Evolutionary conservation across 2,329 filamentous ascomycete species (phyloP), one percentile per base, ranked within the genome.

Genomic region (Fusarium brevicatenulatum): DNA sequence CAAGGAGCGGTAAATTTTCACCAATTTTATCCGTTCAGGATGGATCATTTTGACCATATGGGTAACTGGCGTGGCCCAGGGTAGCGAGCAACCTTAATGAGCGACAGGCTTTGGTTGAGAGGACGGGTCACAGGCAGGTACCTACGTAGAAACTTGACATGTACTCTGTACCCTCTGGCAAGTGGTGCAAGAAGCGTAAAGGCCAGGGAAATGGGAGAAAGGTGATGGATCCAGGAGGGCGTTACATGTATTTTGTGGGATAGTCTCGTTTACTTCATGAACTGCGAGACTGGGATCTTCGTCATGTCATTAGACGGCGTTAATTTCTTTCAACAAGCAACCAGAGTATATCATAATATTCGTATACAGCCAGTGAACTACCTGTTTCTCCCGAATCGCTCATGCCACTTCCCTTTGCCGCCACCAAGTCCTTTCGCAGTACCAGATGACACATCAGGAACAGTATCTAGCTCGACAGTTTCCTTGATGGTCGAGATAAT

Each of bases 401-500:
- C 88, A 74, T 91, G 89, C 89, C 89, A 91, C 73, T 89, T 90
- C 36, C 87, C 87, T 79, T 84, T 80, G 10, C 74, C 78, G 19
- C 73, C 78, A 19, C 73, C 75, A 3, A 76, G 73, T 42, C 68
- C 68, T 66, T 75, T 83, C 36, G 60, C 63, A 73, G 61, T 73
- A 74, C 47, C 58, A 68, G 80, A 28, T 73, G 79, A 56, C 73
- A 78, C 63, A 47, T 82, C 73, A 11, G 81, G 72, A 63, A 88
- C 83, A 3, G 82, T 77, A 2, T 90, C 83, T 19, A 92, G 82
- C 80, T 92, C 90, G 15, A 91, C 85, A 0, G 89, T 91, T 76
- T 91, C 90, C 70, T 89, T 88, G 32, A 91, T 81, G 4, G 87
- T 90, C 13, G 88, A 84, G 25, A 91, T 82, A 15, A 85, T 82